These are phyloP conservation scores for Dryas alaskensis DNA, from an alignment of 306 rosid genomes.

Conservation along the genomic window DNA sequence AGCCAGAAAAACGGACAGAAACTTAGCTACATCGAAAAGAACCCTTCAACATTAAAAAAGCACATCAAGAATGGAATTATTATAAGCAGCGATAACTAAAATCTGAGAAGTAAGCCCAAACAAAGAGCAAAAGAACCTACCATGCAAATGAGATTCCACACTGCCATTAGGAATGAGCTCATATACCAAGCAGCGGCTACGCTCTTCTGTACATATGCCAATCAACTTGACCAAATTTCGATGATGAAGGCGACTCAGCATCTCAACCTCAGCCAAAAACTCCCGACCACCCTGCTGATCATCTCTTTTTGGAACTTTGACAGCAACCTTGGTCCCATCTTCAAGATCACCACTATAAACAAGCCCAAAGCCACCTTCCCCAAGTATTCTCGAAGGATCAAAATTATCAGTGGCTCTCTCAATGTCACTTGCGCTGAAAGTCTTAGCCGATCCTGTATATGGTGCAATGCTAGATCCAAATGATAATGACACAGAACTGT, in stretches of 20 bases:
- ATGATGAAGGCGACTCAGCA: conserved; percentile 99
- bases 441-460: conserved; percentile 83
- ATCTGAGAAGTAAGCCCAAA: conserved; percentile 11
- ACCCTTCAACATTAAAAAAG: not conserved
- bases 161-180: conserved; percentile 97
- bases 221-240: conserved; percentile 91
- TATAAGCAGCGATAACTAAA: conserved; percentile 5
- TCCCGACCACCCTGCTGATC: conserved; percentile 98
- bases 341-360: conserved; percentile 82
- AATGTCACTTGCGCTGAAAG: conserved; percentile 69
- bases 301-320: conserved; percentile 87
- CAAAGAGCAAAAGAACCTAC: conserved; percentile 35
- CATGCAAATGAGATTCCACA: conserved; percentile 95
- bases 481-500: conserved; percentile 65
- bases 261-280: conserved; percentile 95
- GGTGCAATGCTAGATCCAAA: conserved; percentile 81
- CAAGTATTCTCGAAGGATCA: conserved; percentile 63
- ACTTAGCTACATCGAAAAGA: conserved; percentile 18
- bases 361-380: conserved; percentile 98
- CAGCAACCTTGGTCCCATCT: conserved; percentile 76
- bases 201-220: conserved; percentile 80
- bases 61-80: not conserved
- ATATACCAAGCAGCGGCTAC: conserved; percentile 75
- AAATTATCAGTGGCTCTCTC: conserved; percentile 72
- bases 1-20: conserved; percentile 21